A percentile compares a stretch with the other conserved stretches of the same genome.
Evolutionary conservation across 768 basidiomycete species (phyloP).

Genomic region (button mushroom (Agaricus bisporus)): DNA sequence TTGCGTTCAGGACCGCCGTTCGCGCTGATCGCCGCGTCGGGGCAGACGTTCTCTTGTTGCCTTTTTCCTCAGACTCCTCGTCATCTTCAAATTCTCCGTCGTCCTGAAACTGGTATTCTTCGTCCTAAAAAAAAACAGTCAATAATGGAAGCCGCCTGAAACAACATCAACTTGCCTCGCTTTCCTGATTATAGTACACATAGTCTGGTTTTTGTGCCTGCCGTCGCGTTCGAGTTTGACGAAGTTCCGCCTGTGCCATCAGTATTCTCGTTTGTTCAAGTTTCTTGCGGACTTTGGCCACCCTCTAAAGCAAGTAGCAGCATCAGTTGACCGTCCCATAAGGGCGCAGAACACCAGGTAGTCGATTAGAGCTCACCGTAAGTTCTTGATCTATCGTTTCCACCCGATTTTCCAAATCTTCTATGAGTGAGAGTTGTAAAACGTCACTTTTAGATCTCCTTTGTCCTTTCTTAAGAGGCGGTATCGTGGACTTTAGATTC

Average conservation of each 20-base stretch:
- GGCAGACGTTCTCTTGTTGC: constrained; percentile 29
- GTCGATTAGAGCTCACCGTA: constrained; percentile 43
- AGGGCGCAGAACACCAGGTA: no score
- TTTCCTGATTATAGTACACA: constrained; percentile 66
- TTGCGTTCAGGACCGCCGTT: constrained; percentile 38
- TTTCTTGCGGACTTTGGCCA: constrained; percentile 63
- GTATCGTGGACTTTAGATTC: constrained; percentile 46
- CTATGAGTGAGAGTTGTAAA: constrained; percentile 56
- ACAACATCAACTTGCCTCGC: constrained; percentile 45
- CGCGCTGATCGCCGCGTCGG: constrained; percentile 52
- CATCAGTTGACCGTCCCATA: neutral
- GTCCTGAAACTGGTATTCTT: constrained; percentile 61
- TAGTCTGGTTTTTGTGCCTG: constrained; percentile 74
- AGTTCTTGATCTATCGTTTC: constrained; percentile 65
- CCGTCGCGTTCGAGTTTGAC: constrained; percentile 74
- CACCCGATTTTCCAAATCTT: constrained; percentile 56
- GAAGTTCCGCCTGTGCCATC: constrained; percentile 70
- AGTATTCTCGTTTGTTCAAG: constrained; percentile 60
- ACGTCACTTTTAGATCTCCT: constrained; percentile 51
- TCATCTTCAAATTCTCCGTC: constrained; percentile 59
- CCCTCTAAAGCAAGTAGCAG: constrained; percentile 39
- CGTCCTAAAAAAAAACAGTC: constrained; percentile 30
- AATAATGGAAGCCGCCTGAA: constrained; percentile 15
- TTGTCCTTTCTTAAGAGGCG: constrained; percentile 40
- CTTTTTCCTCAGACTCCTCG: constrained; percentile 46